phyloP scores from a whole-genome alignment of 768 basidiomycete species.

The Russula virescens region DNA sequence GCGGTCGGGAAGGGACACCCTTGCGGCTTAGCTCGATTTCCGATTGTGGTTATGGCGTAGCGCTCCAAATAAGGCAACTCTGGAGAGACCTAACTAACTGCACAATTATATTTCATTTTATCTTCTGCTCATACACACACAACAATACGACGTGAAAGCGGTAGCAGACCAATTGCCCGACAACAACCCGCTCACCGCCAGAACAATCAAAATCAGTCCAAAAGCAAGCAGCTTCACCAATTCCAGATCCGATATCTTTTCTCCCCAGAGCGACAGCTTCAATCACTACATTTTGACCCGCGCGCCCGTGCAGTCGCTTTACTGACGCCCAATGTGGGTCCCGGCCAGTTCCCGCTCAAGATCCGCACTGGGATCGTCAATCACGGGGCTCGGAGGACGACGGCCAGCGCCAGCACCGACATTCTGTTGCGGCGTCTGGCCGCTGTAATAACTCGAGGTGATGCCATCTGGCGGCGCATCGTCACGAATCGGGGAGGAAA shows the following conservation, averaged over 20 bases:
- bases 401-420: conserved; percentile 28
- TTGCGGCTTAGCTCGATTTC: too few relatives aligned
- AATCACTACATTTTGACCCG: neutral
- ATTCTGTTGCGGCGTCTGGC: conserved; percentile 24
- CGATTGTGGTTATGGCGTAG: too few relatives aligned
- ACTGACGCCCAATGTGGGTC: conserved; percentile 44
- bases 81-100: too few relatives aligned
- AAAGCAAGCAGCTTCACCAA: neutral
- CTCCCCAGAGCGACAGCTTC: neutral
- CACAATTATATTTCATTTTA: neutral
- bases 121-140: neutral
- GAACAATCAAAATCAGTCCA: neutral
- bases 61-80: too few relatives aligned
- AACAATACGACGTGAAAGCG: neutral
- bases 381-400: conserved; percentile 59
- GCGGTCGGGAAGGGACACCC: neutral
- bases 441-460: conserved; percentile 59
- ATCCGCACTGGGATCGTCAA: conserved; percentile 82
- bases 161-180: neutral
- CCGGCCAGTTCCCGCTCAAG: conserved; percentile 83
- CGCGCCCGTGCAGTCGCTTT: neutral
- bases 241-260: neutral
- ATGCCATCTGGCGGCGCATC: conserved; percentile 52
- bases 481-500: conserved; percentile 70
- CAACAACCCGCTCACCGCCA: neutral